Percentiles rank a stretch among this genome's conserved stretches.
Conservation (phyloP, 2,329 filamentous ascomycete species). For the Phoma sp. region DNA sequence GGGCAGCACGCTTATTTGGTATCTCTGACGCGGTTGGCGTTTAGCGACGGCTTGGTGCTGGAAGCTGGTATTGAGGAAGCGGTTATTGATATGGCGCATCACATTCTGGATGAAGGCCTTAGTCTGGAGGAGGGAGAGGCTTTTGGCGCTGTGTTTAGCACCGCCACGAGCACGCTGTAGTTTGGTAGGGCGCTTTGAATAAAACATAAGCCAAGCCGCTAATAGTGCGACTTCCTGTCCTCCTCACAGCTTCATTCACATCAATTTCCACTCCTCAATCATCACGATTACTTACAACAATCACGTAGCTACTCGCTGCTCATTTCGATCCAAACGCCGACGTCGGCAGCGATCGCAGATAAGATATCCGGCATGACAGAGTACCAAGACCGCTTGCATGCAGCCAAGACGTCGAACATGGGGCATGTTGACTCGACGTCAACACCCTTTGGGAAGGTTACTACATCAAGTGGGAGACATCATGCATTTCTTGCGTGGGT, state of each 20-base stretch:
- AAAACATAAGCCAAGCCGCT: no score
- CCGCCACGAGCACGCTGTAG: constrained; percentile 22
- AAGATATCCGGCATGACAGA: constrained; percentile 1
- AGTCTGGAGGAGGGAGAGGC: constrained; percentile 79
- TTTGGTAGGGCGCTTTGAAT: no score
- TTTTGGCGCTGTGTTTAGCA: constrained; percentile 54
- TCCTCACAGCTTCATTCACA: no score
- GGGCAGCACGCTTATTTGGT: constrained; percentile 84
- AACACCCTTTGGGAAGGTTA: constrained; percentile 11
- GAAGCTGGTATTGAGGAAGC: constrained; percentile 79
- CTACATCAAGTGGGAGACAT: neutral
- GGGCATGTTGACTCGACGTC: constrained; percentile 1
- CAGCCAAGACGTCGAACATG: constrained; percentile 12
- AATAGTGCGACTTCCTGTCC: no score
- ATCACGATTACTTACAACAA: neutral
- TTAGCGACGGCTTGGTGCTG: constrained; percentile 78
- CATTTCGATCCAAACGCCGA: neutral
- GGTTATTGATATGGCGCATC: constrained; percentile 80
- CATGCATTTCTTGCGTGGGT: neutral
- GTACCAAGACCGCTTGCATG: constrained; percentile 13
- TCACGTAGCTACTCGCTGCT: neutral
- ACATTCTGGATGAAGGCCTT: constrained; percentile 79
- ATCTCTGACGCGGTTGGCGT: constrained; percentile 81
- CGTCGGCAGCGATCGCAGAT: neutral
- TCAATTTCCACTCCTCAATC: no score